Conservation (phyloP, 148 eudicot species). For the Amaranthus palmeri region DNA sequence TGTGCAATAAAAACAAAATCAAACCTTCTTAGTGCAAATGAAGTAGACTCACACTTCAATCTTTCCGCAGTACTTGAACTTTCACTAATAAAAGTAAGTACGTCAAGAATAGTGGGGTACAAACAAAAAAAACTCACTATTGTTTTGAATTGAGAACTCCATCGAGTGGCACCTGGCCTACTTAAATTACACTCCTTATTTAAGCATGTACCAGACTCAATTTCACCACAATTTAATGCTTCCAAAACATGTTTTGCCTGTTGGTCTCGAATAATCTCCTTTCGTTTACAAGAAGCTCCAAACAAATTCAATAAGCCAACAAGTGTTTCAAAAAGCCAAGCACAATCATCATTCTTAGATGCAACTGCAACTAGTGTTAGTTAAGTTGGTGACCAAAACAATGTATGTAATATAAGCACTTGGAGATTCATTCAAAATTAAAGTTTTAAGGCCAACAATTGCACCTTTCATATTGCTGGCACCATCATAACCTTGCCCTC, state of each 20-base stretch:
- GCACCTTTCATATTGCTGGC: slow-evolving; percentile 19
- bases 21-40: neutral
- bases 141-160: slow-evolving; percentile 1
- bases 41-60: neutral
- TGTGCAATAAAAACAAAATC: slow-evolving; percentile 3
- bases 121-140: neutral
- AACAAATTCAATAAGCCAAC: neutral
- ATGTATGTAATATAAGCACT: slow-evolving; percentile 12
- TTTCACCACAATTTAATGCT: neutral
- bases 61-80: neutral
- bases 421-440: neutral
- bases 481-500: slow-evolving; percentile 13
- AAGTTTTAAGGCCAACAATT: neutral
- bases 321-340: neutral
- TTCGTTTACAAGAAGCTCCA: neutral
- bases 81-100: neutral
- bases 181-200: neutral
- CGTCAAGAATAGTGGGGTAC: neutral
- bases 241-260: neutral
- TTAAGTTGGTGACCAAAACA: slow-evolving; percentile 16
- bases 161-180: neutral
- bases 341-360: neutral
- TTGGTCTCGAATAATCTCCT: neutral
- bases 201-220: neutral
- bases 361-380: slow-evolving; percentile 13